Evolutionary conservation across 1,284 basidiomycete genomes (phyloP).

Genomic region (Chondrostereum purpureum): DNA sequence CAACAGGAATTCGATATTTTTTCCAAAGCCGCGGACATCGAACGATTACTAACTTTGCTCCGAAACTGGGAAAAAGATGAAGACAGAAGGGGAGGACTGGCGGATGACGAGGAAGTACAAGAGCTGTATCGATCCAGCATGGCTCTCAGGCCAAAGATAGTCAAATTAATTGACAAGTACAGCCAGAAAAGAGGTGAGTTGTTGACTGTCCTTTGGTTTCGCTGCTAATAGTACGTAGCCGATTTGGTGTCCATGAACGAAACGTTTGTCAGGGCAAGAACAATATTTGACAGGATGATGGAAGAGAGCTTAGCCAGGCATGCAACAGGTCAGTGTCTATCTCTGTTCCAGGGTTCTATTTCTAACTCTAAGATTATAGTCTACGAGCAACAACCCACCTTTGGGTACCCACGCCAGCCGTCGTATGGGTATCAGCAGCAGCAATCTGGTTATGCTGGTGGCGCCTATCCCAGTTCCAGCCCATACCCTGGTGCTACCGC

Average conservation of each 20-base stretch:
- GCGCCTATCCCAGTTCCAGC: slow-evolving; percentile 14
- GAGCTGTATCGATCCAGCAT: slow-evolving; percentile 90
- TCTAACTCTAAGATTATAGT: not conserved
- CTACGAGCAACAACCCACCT: slow-evolving; percentile 1
- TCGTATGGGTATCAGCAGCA: slow-evolving; percentile 22
- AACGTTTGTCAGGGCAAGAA: slow-evolving; percentile 76
- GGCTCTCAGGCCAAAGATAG: slow-evolving; percentile 87
- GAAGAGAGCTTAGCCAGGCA: slow-evolving; percentile 80
- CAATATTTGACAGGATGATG: slow-evolving; percentile 87
- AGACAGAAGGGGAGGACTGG: slow-evolving; percentile 55
- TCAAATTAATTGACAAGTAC: slow-evolving; percentile 96
- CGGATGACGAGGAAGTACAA: slow-evolving; percentile 93
- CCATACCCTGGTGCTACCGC: not conserved
- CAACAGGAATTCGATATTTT: slow-evolving; percentile 89
- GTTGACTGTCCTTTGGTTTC: not conserved
- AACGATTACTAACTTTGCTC: slow-evolving; percentile 79
- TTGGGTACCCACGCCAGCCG: not conserved
- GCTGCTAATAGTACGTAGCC: slow-evolving; percentile 33
- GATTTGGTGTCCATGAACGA: slow-evolving; percentile 89
- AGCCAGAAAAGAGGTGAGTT: slow-evolving; percentile 80
- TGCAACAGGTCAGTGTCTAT: slow-evolving; percentile 34
- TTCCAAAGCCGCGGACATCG: slow-evolving; percentile 80
- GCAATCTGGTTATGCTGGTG: not conserved
- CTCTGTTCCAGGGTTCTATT: slow-evolving; percentile 3
- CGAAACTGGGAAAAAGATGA: slow-evolving; percentile 49